Evolutionary conservation across 768 basidiomycete genomes (phyloP), one percentile per base, ranked within the genome.

Genomic region (Pisolithus orientalis): DNA sequence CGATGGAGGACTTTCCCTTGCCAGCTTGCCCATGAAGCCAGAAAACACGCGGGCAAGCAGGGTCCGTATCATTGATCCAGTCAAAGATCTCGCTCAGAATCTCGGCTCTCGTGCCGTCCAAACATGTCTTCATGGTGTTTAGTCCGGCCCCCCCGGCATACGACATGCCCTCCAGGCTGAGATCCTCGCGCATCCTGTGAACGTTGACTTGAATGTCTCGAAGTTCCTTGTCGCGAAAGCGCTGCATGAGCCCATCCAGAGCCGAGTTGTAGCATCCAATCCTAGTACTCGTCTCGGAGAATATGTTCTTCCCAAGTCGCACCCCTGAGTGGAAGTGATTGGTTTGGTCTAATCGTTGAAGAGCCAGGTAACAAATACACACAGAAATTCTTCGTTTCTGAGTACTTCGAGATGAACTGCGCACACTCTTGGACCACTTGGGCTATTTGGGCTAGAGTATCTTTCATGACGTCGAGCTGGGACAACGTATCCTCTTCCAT

Each of bases 361-460:
- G 25, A 29, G 7, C 16, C 21, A 21, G 29, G 16, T 11, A 4
- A 29, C 11, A 9, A 2, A 13, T 11, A 54, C 57, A 3, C 31
- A 65, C 62, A 44, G 44, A 59, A 60, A 27, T 46, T 58, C 44
- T 59, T 59, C 7, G 51, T 60, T 38, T 52, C 54, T 13, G 62
- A 57, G 50, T 67, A 67, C n/a, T 60, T 59, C 6, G 53, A 57
- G 25, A 67, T 64, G 44, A 67, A 67, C 50, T 62, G 56, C 0
- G 57, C 65, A 40, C 65, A 67, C 39, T 67, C 65, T 9, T 47
- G 57, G 1, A 60, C 60, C 52, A 65, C 62, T 17, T 58, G 47
- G 0, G 54, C 48, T 29, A 66, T 50, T 2, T 31, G 24, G 25
- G 25, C 34, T 11, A 37, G 17, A 27, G 47, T 46, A 6, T 4